Conservation (phyloP, 768 basidiomycete species). For the Scleroderma bovista region DNA sequence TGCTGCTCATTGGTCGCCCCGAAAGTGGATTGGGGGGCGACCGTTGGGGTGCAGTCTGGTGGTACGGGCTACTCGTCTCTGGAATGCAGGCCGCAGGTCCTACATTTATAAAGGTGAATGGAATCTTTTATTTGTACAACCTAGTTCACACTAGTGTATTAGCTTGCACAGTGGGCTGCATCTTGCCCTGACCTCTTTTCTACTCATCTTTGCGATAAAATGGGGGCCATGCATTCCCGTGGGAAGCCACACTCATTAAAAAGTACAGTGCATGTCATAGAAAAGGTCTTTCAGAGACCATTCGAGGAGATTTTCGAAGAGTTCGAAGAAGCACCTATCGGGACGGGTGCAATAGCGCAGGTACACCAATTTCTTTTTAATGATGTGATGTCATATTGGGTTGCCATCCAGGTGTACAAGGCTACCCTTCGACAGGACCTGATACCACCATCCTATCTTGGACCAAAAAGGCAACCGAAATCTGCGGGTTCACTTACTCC, state of each 20-base stretch:
- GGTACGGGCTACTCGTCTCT: constrained; percentile 84
- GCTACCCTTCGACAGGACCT: constrained; percentile 81
- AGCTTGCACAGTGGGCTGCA: constrained; percentile 98
- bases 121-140: neutral
- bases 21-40: constrained; percentile 60
- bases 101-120: constrained; percentile 87
- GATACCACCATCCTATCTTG: constrained; percentile 79
- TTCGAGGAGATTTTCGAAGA: constrained; percentile 90
- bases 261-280: constrained; percentile 79
- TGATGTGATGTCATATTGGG: neutral
- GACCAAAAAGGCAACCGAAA: constrained; percentile 58
- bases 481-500: constrained; percentile 50
- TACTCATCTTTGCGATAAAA: constrained; percentile 69
- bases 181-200: constrained; percentile 95
- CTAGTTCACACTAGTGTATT: constrained; percentile 8
- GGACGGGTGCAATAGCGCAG: constrained; percentile 99
- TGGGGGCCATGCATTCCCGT: constrained; percentile 85
- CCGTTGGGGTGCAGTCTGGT: constrained; percentile 93
- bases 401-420: constrained; percentile 65
- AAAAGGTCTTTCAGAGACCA: constrained; percentile 73
- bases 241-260: constrained; percentile 74
- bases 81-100: constrained; percentile 96
- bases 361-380: constrained; percentile 21
- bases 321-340: constrained; percentile 83
- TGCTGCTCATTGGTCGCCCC: constrained; percentile 67